Base-by-base conservation (phyloP, 768 basidiomycete species). In the Suillus decipiens region DNA sequence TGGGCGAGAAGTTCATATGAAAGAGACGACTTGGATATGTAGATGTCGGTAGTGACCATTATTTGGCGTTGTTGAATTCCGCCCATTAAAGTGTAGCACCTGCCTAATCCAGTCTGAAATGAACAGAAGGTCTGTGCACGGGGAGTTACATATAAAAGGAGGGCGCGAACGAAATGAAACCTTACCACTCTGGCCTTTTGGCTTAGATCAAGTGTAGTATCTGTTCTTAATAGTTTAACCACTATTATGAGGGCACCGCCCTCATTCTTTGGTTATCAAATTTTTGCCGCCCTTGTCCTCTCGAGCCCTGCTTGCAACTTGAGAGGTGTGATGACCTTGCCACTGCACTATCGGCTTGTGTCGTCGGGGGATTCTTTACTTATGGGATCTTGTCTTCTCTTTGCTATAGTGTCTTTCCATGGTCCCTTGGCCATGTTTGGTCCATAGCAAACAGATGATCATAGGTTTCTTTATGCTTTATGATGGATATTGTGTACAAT, bases 151-250 rank as follows among this genome's bases (percentile, higher is more conserved):
- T 56, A 39, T 56, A 56, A 39, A 56, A 56, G 36, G 36, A 9
- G 3, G 9, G 9, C 5, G 10, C 3, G 9, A 11, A 28, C 15
- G 0, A 5, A 4, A 1, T 75, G 24, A 19, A 56, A 11, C 55
- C 55, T 39, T 70, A 80, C 79, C 79, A 80, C 79, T 80, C 79
- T 80, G 83, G 84, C 84, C 83, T 84, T 82, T 84, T 85, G 85
- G 85, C 84, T 86, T 85, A 86, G 85, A 86, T 86, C 85, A 86
- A 86, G 86, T 86, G 86, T 86, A 86, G 86, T 86, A 86, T 86
- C 85, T 86, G 84, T 86, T 86, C 83, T 86, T 84, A 80, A 81
- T 80, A 86, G 82, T 78, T 67, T 75, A 84, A 75, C 82, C 81
- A 81, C 82, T 84, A 82, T 83, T 82, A 83, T 82, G 80, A 73